Base-by-base conservation (phyloP, 768 basidiomycete genomes). In the Dentipellis sp. region DNA sequence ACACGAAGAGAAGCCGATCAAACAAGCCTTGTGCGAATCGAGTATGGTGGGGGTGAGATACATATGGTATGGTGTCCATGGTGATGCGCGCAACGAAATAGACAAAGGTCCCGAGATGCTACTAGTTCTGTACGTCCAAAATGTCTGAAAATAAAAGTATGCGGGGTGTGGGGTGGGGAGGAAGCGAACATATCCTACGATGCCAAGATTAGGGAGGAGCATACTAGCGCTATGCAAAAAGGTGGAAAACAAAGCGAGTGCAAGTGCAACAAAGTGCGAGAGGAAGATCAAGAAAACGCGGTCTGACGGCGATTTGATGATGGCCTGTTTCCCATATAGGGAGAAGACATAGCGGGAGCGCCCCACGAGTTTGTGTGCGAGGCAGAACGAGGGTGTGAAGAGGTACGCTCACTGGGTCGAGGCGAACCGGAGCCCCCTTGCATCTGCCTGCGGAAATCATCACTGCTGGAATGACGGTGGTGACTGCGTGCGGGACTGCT, bases 401-500 rank as follows among this genome's bases (percentile, higher is more conserved):
- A 39, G 52, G 40, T 35, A 1, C 40, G 47, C 29, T 48, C 39
- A 39, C 38, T 46, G n/a, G 23, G 55, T 2, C 39, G 6, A 17
- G 50, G 52, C 22, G 58, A 35, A 10, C 12, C 40, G 42, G 55
- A 16, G 16, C 40, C 49, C 10, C 52, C 39, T 16, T 55, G 53
- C 3, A 29, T 6, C 16, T 52, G 50, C 23, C 56, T 52, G 4
- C 22, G 50, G 34, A 16, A 1, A 0, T 62, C 59, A 47, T 62
- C 61, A 42, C 60, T 61, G 42, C 35, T 60, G 16, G 59, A 60
- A 23, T 53, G 61, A 22, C 60, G 60, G 34, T 50, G 40, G 51
- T 59, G 59, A 11, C 29, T 16, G 23, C 52, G 34, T 3, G 51
- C 54, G 34, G 39, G n/a, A n/a, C 47, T 53, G 21, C 51, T 51